Evolutionary conservation across 495 filamentous ascomycete species (phyloP).

Genomic region (Penicillium desertorum): DNA sequence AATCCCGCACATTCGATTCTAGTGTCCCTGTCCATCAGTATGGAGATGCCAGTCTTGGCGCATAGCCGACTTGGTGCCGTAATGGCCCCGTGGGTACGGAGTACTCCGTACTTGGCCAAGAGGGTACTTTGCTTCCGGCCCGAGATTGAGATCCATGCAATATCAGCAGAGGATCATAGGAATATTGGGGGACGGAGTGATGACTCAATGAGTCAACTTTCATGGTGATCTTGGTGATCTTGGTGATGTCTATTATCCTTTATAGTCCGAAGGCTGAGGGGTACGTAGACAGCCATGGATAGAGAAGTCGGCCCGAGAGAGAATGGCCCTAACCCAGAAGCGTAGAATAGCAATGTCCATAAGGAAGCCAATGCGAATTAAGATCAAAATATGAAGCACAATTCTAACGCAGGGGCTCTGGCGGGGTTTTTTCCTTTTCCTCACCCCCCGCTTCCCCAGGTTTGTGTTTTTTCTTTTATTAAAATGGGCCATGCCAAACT

Average conservation of each 20-base stretch:
- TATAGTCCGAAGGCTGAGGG: neutral
- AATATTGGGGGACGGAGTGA: neutral
- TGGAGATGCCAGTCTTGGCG: constrained; percentile 4
- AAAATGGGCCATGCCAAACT: neutral
- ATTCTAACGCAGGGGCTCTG: constrained; percentile 20
- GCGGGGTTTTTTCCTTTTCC: constrained; percentile 15
- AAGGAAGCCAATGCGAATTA: neutral
- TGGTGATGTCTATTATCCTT: neutral
- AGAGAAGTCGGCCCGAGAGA: constrained; percentile 11
- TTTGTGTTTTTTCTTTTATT: constrained; percentile 7
- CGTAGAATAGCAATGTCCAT: neutral
- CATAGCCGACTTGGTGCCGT: constrained; percentile 2
- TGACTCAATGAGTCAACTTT: neutral
- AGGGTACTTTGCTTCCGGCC: neutral
- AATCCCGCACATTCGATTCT: constrained; percentile 23
- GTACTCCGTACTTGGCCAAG: neutral
- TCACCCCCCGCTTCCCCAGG: constrained; percentile 26
- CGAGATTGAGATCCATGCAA: neutral
- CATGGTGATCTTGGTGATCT: neutral
- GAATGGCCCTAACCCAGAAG: neutral
- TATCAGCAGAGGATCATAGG: neutral
- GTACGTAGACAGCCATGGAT: no score
- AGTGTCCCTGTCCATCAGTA: neutral
- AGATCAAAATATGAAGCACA: neutral
- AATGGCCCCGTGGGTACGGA: no score